A percentile compares a stretch with the other conserved stretches of the same genome.
Conservation (phyloP, 768 basidiomycete genomes). For the Trametes cingulata region DNA sequence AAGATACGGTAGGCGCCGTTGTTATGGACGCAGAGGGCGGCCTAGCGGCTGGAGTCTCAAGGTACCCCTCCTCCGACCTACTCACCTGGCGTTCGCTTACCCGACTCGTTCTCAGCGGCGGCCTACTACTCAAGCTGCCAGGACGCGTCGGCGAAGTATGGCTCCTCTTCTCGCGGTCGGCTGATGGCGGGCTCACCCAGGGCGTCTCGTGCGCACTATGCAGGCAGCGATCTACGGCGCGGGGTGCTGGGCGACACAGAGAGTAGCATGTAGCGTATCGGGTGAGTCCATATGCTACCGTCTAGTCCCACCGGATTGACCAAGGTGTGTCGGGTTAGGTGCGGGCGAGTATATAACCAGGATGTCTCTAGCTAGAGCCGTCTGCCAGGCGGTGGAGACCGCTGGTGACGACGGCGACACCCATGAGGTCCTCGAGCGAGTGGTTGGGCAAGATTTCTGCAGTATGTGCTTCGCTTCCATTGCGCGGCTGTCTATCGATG, state of each 20-base stretch:
- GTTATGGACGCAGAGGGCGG: slow-evolving; percentile 47
- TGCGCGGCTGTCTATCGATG: neutral
- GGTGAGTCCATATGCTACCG: slow-evolving; percentile 36
- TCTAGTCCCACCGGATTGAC: neutral
- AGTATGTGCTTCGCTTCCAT: slow-evolving; percentile 37
- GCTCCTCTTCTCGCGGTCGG: neutral
- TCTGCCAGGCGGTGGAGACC: slow-evolving; percentile 48
- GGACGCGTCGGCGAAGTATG: slow-evolving; percentile 76
- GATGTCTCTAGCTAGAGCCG: slow-evolving; percentile 50
- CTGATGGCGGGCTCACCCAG: too few species aligned
- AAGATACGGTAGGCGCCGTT: slow-evolving; percentile 86
- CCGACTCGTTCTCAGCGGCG: slow-evolving; percentile 53
- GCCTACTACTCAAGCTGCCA: slow-evolving; percentile 72
- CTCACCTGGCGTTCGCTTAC: neutral
- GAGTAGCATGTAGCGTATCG: slow-evolving; percentile 70
- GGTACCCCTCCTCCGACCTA: slow-evolving; percentile 33
- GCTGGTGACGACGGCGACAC: slow-evolving; percentile 44
- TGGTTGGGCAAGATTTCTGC: slow-evolving; percentile 51
- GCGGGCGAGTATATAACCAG: slow-evolving; percentile 73
- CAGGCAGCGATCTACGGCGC: slow-evolving; percentile 74
- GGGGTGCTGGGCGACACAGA: slow-evolving; percentile 67
- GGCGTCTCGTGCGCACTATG: neutral
- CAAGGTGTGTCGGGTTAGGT: slow-evolving; percentile 40
- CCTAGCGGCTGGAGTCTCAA: slow-evolving; percentile 75
- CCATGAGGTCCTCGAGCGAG: slow-evolving; percentile 51